Evolutionary conservation across 139 green algal species (phyloP).

Genomic region (Picochlorum sp.): DNA sequence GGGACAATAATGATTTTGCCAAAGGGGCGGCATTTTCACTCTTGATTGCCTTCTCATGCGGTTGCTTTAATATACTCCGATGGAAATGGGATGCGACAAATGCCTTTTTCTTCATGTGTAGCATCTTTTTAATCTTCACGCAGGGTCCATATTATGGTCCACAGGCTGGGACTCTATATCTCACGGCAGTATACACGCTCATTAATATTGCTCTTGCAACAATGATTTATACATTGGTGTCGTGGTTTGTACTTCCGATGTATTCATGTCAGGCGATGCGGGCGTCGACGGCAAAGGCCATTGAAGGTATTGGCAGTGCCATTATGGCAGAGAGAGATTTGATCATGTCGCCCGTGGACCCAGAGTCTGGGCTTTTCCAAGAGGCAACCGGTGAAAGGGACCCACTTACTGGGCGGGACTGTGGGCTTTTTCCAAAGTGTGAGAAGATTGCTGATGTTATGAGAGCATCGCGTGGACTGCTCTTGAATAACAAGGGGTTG

Average conservation of each 20-base stretch:
- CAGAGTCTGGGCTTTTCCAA: not conserved
- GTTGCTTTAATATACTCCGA: not conserved
- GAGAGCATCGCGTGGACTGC: not conserved
- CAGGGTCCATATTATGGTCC: not conserved
- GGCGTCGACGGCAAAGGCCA: not conserved
- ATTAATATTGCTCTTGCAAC: not conserved
- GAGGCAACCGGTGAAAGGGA: not conserved
- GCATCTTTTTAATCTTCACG: not conserved
- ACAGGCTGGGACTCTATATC: not conserved
- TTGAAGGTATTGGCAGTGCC: not conserved
- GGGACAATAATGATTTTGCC: not conserved
- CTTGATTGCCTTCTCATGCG: not conserved
- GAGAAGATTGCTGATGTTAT: not conserved
- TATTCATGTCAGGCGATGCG: not conserved
- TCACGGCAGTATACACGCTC: not conserved
- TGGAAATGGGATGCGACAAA: slow-evolving; percentile 8
- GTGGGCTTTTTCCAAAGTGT: not conserved
- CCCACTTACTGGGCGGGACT: not conserved
- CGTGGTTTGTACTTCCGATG: not conserved
- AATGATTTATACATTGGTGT: not conserved
- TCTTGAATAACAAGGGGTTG: not conserved
- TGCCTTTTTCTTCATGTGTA: not conserved
- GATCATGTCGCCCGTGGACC: not conserved
- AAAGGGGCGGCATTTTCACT: not conserved
- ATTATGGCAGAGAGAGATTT: not conserved